A percentile compares a stretch with the other conserved stretches of the same genome.
These are phyloP conservation scores for Lachancea sp. DNA, from an alignment of 805 yeast species.

Conservation along the genomic window DNA sequence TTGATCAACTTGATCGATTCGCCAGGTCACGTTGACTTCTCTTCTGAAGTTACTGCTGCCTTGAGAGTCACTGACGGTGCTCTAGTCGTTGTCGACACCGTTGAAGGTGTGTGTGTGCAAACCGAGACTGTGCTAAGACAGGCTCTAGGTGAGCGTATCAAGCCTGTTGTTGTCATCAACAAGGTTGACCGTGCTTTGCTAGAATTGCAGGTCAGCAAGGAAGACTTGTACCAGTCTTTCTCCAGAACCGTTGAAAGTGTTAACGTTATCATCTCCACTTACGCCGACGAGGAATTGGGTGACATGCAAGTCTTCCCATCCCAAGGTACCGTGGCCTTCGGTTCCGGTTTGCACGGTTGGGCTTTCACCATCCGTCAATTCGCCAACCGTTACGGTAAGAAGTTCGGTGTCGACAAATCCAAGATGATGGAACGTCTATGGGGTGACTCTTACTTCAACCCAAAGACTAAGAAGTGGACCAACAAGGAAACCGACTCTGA, in stretches of 20 bases:
- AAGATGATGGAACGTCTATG: slow-evolving; percentile 99
- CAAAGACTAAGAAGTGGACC: slow-evolving; percentile 99
- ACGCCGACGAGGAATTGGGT: slow-evolving; percentile 84
- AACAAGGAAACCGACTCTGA: slow-evolving; percentile 92
- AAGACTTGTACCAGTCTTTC: slow-evolving; percentile 97
- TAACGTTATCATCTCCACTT: slow-evolving; percentile 95
- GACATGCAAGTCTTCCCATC: slow-evolving; percentile 99
- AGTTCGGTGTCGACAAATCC: slow-evolving; percentile 95
- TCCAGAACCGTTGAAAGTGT: slow-evolving; percentile 99
- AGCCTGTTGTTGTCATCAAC: slow-evolving; percentile 98
- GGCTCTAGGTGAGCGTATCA: slow-evolving; percentile 98
- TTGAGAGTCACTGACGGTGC: slow-evolving; percentile 99
- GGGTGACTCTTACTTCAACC: slow-evolving; percentile 99
- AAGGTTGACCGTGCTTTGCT: slow-evolving; percentile 99
- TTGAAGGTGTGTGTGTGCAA: slow-evolving; percentile 99
- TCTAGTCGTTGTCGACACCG: slow-evolving; percentile 96
- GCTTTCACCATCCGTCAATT: slow-evolving; percentile 99
- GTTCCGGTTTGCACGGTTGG: slow-evolving; percentile 99
- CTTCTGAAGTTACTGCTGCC: slow-evolving; percentile 99
- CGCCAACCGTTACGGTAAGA: slow-evolving; percentile 96
- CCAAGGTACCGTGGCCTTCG: slow-evolving; percentile 98
- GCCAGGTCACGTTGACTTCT: slow-evolving; percentile 99
- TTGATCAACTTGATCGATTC: slow-evolving; percentile 98
- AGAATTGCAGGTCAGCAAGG: slow-evolving; percentile 98
- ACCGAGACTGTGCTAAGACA: slow-evolving; percentile 99